Percentiles rank a stretch among this genome's conserved stretches.
Evolutionary conservation across 164 flowering plant species (phyloP).

Genomic region (Chimonanthus praecox): DNA sequence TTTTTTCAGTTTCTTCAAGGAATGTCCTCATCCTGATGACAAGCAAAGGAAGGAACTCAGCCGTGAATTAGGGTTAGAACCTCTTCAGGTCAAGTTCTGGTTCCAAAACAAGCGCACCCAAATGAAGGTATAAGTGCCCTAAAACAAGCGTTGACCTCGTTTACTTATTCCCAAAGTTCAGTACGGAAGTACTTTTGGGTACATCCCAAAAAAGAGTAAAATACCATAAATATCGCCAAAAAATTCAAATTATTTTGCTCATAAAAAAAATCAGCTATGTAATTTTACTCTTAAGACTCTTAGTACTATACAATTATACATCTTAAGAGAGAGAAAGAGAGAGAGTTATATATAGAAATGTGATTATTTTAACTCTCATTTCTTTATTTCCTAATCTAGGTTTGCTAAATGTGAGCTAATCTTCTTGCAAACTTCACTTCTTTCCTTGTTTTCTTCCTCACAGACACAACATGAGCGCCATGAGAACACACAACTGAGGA

Average conservation of each 20-base stretch:
- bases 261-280: background rate
- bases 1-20: conserved; percentile 63
- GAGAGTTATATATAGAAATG: background rate
- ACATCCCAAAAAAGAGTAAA: no score
- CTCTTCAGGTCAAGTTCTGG: conserved; percentile 89
- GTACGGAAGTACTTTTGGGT: no score
- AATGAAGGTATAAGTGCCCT: conserved; percentile 59
- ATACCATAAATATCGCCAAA: no score
- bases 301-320: no score
- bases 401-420: background rate
- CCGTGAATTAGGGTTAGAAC: conserved; percentile 67
- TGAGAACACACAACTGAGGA: conserved; percentile 64
- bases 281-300: background rate
- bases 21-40: conserved; percentile 91
- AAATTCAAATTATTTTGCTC: no score
- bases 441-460: background rate
- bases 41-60: conserved; percentile 85
- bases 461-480: conserved; percentile 81
- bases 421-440: background rate
- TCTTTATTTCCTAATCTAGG: background rate
- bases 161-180: background rate
- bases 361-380: background rate
- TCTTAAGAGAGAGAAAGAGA: no score
- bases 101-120: conserved; percentile 93
- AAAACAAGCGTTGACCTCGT: conserved; percentile 8